Evolutionary conservation across 2,329 filamentous ascomycete genomes (phyloP).

Genomic region (Monilinia polystroma): DNA sequence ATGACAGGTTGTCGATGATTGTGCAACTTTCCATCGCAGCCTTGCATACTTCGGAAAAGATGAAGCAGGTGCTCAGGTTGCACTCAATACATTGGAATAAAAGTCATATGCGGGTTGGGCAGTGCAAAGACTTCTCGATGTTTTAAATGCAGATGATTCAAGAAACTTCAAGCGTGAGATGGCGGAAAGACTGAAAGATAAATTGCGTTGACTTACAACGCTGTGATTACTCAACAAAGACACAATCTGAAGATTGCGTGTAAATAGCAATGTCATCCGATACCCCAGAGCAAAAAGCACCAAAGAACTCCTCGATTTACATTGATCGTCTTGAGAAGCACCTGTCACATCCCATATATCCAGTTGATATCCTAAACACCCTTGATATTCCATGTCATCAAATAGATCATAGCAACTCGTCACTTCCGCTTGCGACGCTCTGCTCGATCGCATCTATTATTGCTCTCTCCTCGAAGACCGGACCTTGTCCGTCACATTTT

Average conservation of each 20-base stretch:
- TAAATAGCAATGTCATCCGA: background rate
- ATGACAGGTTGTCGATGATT: background rate
- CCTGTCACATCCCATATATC: constrained; percentile 3
- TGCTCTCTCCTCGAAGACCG: constrained; percentile 78
- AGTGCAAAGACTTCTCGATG: background rate
- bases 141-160: background rate
- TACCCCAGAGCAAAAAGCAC: background rate
- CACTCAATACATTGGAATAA: background rate
- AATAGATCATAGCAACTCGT: constrained; percentile 65
- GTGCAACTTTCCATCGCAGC: background rate
- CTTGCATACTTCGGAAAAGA: background rate
- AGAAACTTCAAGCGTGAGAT: background rate
- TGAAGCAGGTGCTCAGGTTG: background rate
- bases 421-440: constrained; percentile 72
- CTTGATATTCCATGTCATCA: constrained; percentile 18
- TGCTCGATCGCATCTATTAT: constrained; percentile 74
- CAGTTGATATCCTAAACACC: constrained; percentile 11
- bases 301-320: constrained; percentile 16
- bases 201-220: background rate
- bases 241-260: background rate
- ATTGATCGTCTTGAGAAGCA: background rate
- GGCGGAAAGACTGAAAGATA: background rate
- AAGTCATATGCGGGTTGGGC: background rate
- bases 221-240: background rate
- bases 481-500: constrained; percentile 82